These are phyloP conservation scores for Epichloe scottii DNA, from an alignment of 2,329 filamentous ascomycete species.

Conservation along the genomic window DNA sequence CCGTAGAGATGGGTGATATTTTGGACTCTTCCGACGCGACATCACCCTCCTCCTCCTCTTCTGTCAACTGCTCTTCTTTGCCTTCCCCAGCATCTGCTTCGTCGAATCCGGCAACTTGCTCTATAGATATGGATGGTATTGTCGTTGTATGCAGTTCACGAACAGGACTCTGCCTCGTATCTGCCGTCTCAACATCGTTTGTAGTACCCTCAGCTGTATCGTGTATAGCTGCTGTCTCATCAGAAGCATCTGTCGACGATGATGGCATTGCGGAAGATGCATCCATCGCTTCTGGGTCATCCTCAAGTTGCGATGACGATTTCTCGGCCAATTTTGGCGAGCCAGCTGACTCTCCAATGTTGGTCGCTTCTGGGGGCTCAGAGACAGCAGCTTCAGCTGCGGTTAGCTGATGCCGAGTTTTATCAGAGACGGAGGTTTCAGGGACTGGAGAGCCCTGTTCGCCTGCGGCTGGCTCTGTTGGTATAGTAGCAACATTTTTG, in stretches of 20 bases:
- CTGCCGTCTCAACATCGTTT: neutral
- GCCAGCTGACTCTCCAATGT: neutral
- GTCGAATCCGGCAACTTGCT: neutral
- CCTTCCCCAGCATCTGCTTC: neutral
- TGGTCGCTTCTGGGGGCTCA: neutral
- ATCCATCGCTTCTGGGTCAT: neutral
- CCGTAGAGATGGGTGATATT: neutral
- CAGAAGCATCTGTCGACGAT: neutral
- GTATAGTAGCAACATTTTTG: neutral
- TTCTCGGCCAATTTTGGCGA: neutral
- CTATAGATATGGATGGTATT: slow-evolving; percentile 3
- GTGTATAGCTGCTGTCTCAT: neutral
- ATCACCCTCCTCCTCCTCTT: neutral
- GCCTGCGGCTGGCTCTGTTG: neutral
- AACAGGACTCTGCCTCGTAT: neutral
- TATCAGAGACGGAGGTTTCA: neutral
- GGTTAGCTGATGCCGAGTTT: neutral
- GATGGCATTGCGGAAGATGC: neutral
- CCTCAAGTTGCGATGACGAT: neutral
- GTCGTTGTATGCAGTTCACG: neutral
- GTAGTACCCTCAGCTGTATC: neutral
- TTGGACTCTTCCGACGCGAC: neutral
- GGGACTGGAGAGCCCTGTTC: neutral
- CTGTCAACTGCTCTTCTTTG: neutral
- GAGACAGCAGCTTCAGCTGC: neutral